A percentile compares a stretch with the other conserved stretches of the same genome.
Evolutionary conservation across 2,329 filamentous ascomycete genomes (phyloP).

Genomic region (Fusarium sp.): DNA sequence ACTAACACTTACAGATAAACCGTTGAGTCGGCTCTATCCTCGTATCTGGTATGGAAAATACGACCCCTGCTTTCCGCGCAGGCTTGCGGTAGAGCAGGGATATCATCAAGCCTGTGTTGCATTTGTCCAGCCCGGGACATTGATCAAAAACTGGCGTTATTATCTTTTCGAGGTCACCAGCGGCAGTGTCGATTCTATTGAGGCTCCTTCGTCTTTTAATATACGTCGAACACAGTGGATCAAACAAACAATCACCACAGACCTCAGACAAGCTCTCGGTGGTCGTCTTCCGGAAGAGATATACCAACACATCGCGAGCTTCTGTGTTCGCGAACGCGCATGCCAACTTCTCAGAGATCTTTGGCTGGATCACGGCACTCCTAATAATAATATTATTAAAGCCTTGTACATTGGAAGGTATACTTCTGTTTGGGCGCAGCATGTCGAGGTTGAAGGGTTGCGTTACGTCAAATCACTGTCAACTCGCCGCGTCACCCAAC

Average conservation of each 20-base stretch:
- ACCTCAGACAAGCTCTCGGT: neutral
- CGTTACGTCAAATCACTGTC: neutral
- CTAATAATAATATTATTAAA: rapidly evolving
- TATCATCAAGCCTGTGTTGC: neutral
- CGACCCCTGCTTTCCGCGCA: rapidly evolving
- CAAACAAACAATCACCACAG: neutral
- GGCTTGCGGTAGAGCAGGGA: neutral
- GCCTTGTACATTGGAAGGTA: no score
- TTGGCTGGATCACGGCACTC: neutral
- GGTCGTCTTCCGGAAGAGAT: neutral
- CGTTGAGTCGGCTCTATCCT: neutral
- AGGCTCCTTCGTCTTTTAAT: neutral
- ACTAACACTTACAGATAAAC: neutral
- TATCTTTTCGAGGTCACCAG: neutral
- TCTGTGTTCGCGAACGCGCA: neutral
- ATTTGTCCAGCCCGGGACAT: neutral
- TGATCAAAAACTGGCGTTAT: neutral
- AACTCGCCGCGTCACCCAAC: rapidly evolving
- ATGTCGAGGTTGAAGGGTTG: neutral
- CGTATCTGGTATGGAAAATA: neutral
- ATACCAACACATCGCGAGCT: neutral
- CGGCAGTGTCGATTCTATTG: neutral
- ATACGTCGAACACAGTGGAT: neutral
- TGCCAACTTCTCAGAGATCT: neutral
- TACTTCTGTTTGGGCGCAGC: neutral